These are phyloP conservation scores for Corrigiola litoralis DNA, from an alignment of 179 eudicot species.

Conservation along the genomic window DNA sequence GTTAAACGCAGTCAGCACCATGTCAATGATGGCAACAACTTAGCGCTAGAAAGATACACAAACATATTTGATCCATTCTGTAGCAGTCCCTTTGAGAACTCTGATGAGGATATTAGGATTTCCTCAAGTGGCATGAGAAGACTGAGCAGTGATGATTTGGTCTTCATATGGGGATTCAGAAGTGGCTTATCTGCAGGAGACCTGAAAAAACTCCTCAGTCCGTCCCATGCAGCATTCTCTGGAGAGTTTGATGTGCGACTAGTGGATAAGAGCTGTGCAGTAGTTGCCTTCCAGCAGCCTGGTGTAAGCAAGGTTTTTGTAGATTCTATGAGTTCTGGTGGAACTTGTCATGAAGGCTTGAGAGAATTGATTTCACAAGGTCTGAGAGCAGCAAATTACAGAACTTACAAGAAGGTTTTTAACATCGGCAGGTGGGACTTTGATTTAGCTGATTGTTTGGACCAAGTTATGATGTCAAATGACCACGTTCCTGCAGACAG, in stretches of 20 bases:
- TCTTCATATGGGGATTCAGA: slow-evolving; percentile 88
- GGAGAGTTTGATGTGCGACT: slow-evolving; percentile 65
- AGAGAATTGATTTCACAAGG: slow-evolving; percentile 56
- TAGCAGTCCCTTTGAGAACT: slow-evolving; percentile 26
- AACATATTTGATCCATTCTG: slow-evolving; percentile 37
- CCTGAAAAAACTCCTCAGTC: slow-evolving; percentile 46
- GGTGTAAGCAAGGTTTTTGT: slow-evolving; percentile 51
- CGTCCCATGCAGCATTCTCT: slow-evolving; percentile 48
- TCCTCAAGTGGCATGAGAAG: slow-evolving; percentile 44
- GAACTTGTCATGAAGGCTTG: slow-evolving; percentile 30
- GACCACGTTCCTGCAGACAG: slow-evolving; percentile 15
- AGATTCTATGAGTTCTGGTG: slow-evolving; percentile 51
- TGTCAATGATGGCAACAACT: slow-evolving; percentile 18
- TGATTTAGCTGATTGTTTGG: slow-evolving; percentile 68
- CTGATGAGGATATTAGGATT: slow-evolving; percentile 37
- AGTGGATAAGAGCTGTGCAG: slow-evolving; percentile 70
- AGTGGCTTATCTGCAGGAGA: slow-evolving; percentile 41
- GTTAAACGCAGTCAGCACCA: slow-evolving; percentile 35
- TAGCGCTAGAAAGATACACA: slow-evolving; percentile 35
- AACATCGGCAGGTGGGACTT: slow-evolving; percentile 48
- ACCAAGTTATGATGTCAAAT: slow-evolving; percentile 32
- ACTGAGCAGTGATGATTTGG: slow-evolving; percentile 49
- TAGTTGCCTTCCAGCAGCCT: slow-evolving; percentile 55
- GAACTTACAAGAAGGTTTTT: slow-evolving; percentile 53
- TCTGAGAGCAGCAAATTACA: slow-evolving; percentile 51